A percentile compares a stretch with the other conserved stretches of the same genome.
These are phyloP conservation scores for Oehlia diaphana DNA, from an alignment of 192 early-diverging fungal genomes.

Conservation along the genomic window DNA sequence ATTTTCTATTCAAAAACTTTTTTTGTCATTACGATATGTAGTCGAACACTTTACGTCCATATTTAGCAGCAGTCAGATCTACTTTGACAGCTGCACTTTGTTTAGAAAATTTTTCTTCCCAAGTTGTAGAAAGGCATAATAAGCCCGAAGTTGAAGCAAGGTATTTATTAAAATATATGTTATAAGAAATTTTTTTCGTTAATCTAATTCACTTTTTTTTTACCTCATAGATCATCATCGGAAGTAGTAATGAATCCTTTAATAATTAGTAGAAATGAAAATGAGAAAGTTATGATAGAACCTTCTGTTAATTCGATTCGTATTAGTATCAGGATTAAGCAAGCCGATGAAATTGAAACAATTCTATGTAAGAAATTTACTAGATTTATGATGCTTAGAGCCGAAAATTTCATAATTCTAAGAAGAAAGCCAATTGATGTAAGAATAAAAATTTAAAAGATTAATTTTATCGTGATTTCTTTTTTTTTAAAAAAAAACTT, in stretches of 20 bases:
- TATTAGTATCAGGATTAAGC: slow-evolving; percentile 94
- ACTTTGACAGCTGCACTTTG: slow-evolving; percentile 94
- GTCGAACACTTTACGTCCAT: slow-evolving; percentile 97
- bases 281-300: slow-evolving; percentile 92
- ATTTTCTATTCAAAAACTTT: background rate
- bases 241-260: slow-evolving; percentile 88
- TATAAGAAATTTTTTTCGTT: background rate
- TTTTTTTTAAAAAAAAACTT: background rate
- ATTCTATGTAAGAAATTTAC: slow-evolving; percentile 96
- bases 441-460: slow-evolving; percentile 17
- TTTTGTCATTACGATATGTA: slow-evolving; percentile 33
- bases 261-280: slow-evolving; percentile 87
- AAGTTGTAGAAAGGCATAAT: slow-evolving; percentile 97
- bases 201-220: background rate
- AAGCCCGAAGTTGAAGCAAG: slow-evolving; percentile 95
- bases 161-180: slow-evolving; percentile 41
- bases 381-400: slow-evolving; percentile 96
- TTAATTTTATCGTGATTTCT: background rate
- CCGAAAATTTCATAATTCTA: slow-evolving; percentile 94
- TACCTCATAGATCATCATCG: slow-evolving; percentile 58
- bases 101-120: slow-evolving; percentile 96
- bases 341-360: slow-evolving; percentile 95
- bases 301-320: slow-evolving; percentile 91
- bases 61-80: slow-evolving; percentile 90
- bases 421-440: slow-evolving; percentile 87